These are phyloP conservation scores for Penicillium sp. DNA, from an alignment of 2,329 filamentous ascomycete species.

Conservation along the genomic window DNA sequence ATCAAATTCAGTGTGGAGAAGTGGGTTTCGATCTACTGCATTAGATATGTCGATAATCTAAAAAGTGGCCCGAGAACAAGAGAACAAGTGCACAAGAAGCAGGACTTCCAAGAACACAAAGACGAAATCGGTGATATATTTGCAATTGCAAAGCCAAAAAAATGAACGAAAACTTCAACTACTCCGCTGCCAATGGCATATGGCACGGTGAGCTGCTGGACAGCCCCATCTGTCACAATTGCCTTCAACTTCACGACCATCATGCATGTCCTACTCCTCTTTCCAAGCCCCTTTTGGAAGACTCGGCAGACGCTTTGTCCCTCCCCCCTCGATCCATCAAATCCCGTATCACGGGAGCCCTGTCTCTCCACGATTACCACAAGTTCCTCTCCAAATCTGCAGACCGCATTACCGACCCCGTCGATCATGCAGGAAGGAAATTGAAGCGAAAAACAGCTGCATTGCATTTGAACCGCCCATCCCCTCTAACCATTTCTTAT, in stretches of 20 bases:
- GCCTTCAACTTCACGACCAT: constrained; percentile 15
- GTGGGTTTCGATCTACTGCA: constrained; percentile 12
- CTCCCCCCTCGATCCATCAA: constrained; percentile 22
- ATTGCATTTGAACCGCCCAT: constrained; percentile 32
- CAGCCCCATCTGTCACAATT: constrained; percentile 19
- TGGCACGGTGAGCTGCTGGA: constrained; percentile 22
- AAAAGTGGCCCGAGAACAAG: constrained; percentile 5
- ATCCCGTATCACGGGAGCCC: constrained; percentile 23
- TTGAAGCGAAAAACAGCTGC: constrained; percentile 38
- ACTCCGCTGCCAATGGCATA: constrained; percentile 8
- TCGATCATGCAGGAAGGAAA: constrained; percentile 30
- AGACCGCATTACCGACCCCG: constrained; percentile 26
- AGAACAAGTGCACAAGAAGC: not conserved
- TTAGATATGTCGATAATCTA: constrained; percentile 27
- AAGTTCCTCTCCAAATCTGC: constrained; percentile 33
- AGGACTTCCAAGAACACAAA: not conserved
- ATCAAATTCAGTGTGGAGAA: constrained; percentile 11
- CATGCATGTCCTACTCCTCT: constrained; percentile 20
- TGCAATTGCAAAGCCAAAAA: not conserved
- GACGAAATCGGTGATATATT: not conserved
- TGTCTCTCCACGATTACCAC: constrained; percentile 41
- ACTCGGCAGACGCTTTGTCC: constrained; percentile 20
- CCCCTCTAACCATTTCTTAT: constrained; percentile 18
- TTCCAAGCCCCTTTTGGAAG: constrained; percentile 18
- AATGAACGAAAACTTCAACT: constrained; percentile 8